phyloP scores from a whole-genome alignment of 306 rosid species.

The Hippophae tibetana region DNA sequence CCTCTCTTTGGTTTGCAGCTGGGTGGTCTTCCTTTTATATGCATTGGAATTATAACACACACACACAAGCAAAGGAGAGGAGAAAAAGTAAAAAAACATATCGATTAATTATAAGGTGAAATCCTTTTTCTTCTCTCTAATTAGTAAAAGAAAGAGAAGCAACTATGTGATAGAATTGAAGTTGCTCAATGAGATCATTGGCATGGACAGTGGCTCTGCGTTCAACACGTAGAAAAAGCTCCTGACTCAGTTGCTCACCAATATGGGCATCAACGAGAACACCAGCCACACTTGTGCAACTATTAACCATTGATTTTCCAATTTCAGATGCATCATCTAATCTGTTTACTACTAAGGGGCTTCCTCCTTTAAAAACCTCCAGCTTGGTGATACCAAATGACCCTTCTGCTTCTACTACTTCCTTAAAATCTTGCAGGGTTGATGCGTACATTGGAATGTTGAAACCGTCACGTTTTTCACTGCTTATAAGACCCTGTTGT shows the following conservation, averaged over 20 bases:
- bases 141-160: slow-evolving; percentile 69
- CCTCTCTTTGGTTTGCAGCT: slow-evolving; percentile 17
- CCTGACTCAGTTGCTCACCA: slow-evolving; percentile 64
- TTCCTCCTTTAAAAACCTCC: slow-evolving; percentile 90
- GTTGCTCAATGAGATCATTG: slow-evolving; percentile 59
- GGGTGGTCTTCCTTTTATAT: slow-evolving; percentile 4
- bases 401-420: slow-evolving; percentile 71
- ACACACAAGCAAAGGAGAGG: not conserved
- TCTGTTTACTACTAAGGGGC: slow-evolving; percentile 70
- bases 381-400: slow-evolving; percentile 80
- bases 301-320: slow-evolving; percentile 62
- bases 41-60: not conserved
- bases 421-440: slow-evolving; percentile 77
- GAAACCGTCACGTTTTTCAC: slow-evolving; percentile 65
- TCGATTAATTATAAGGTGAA: not conserved
- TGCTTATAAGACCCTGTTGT: slow-evolving; percentile 53
- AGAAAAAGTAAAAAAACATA: not conserved
- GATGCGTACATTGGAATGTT: slow-evolving; percentile 90
- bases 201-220: slow-evolving; percentile 51
- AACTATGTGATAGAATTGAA: slow-evolving; percentile 86
- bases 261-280: slow-evolving; percentile 92
- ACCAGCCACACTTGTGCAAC: slow-evolving; percentile 67
- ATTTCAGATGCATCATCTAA: slow-evolving; percentile 65
- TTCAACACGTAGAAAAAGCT: slow-evolving; percentile 58
- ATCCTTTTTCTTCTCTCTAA: not conserved